Evolutionary conservation across 495 filamentous ascomycete species (phyloP), one percentile per base, ranked within the genome.

Genomic region (Xylaria cubensis): DNA sequence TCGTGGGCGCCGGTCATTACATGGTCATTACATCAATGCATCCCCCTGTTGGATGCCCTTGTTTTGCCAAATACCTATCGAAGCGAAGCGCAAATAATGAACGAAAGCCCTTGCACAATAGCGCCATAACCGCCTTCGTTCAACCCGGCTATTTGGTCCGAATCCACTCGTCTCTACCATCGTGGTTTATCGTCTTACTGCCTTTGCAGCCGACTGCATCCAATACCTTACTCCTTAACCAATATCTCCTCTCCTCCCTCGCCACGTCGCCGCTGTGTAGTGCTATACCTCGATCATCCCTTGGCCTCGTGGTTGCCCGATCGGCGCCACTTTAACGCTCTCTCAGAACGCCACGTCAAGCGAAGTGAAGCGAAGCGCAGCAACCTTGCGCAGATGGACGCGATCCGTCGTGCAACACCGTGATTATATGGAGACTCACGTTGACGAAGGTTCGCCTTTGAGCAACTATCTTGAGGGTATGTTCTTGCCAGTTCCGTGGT

Each of bases 391-490:
- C 77, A 77, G 74, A 78, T 79, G 78, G 77, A 78, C 72, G 74
- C 73, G 74, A 75, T 71, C 74, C 75, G 67, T 75, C 67, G 76
- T 79, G 80, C 77, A 59, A 81, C 79, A 73, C 46, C 67, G 65
- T 77, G 78, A 78, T 79, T 79, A 72, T 74, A 99, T 98, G 96
- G 96, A 98, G 88, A 91, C 93, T 76, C 86, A 98, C 74, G 90
- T 97, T 76, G 93, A 92, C 83, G 92, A 96, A 83, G 90, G 94
- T 80, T 93, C 94, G 76, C 96, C 96, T 71, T 86, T 98, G 83
- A 94, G 94, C 79, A 91, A 93, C 73, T 98, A 97, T 85, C 90
- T 99, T 71, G 92, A 97, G 88, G 96, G 95, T 97, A 80, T 73
- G 84, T 80, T 70, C 71, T 59, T 8, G 9, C 36, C 34, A 26